phyloP scores from a whole-genome alignment of 2,329 filamentous ascomycete species.

The Paraphaeosphaeria minitans region DNA sequence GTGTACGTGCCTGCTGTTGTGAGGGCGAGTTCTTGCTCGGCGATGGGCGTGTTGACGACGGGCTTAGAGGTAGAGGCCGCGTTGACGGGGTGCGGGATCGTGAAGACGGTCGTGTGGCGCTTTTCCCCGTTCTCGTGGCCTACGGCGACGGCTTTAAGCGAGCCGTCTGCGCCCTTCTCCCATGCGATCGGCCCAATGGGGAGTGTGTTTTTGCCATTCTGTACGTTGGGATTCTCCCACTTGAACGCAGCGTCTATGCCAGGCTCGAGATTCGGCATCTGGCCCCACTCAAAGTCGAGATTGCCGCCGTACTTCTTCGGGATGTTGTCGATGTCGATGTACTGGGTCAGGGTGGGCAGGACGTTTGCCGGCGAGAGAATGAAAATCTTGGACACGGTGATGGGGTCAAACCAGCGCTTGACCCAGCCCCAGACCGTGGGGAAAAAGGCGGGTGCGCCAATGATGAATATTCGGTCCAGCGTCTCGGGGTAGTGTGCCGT shows the following conservation, averaged over 20 bases:
- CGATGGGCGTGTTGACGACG: conserved; percentile 36
- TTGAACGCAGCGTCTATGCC: conserved; percentile 49
- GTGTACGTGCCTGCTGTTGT: conserved; percentile 45
- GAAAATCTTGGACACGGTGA: conserved; percentile 90
- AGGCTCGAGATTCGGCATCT: conserved; percentile 72
- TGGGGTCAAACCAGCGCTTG: conserved; percentile 89
- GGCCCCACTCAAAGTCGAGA: conserved; percentile 80
- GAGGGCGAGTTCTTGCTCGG: conserved; percentile 29
- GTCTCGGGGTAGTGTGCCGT: conserved; percentile 97
- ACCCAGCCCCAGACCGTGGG: conserved; percentile 93
- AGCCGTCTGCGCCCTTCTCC: conserved; percentile 50
- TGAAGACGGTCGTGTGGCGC: conserved; percentile 48
- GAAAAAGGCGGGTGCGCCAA: conserved; percentile 89
- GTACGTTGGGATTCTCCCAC: conserved; percentile 45
- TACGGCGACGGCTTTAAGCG: conserved; percentile 52
- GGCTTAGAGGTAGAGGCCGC: conserved; percentile 21
- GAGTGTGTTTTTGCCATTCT: conserved; percentile 48
- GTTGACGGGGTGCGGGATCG: conserved; percentile 40
- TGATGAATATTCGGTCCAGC: conserved; percentile 82
- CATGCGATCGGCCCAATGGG: conserved; percentile 56
- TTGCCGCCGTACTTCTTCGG: conserved; percentile 89
- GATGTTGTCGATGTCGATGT: conserved; percentile 82
- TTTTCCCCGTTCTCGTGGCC: conserved; percentile 51
- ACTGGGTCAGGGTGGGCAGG: conserved; percentile 74
- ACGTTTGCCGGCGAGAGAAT: conserved; percentile 78